Evolutionary conservation across 1,284 basidiomycete genomes (phyloP).

Genomic region (Pseudozyma flocculosa): DNA sequence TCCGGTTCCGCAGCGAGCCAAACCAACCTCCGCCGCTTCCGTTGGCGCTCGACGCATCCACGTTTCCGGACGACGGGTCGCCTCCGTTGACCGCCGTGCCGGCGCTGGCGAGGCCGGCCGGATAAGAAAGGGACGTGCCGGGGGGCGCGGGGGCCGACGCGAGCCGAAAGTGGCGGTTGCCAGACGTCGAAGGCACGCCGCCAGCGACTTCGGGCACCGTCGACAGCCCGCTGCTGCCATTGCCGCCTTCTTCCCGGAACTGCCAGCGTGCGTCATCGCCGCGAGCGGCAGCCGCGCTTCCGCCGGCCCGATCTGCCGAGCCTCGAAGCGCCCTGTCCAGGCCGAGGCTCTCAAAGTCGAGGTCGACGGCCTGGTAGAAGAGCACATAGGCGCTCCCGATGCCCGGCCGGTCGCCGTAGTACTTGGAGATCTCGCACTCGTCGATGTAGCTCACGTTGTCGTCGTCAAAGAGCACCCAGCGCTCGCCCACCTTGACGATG

Average conservation of each 20-base stretch:
- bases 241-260: conserved; percentile 14
- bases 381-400: conserved; percentile 90
- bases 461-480: conserved; percentile 94
- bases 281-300: conserved; percentile 10
- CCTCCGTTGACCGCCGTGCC: background rate
- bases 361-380: conserved; percentile 90
- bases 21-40: conserved; percentile 33
- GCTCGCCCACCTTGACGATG: conserved; percentile 76
- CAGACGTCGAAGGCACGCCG: too few relatives aligned
- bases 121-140: background rate
- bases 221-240: conserved; percentile 14
- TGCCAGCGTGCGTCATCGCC: conserved; percentile 9
- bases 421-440: conserved; percentile 85
- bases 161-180: too few relatives aligned
- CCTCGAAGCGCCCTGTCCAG: conserved; percentile 15
- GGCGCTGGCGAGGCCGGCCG: background rate
- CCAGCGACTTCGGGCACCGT: conserved; percentile 4
- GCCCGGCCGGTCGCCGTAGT: conserved; percentile 83
- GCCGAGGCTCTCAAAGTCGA: conserved; percentile 40
- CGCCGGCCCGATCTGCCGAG: conserved; percentile 4
- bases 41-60: conserved; percentile 7
- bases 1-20: conserved; percentile 32
- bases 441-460: conserved; percentile 84
- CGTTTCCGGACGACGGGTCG: conserved; percentile 20
- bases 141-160: too few relatives aligned